Conservation (phyloP, 768 basidiomycete species). For the Kwoniella mangroviensis region DNA sequence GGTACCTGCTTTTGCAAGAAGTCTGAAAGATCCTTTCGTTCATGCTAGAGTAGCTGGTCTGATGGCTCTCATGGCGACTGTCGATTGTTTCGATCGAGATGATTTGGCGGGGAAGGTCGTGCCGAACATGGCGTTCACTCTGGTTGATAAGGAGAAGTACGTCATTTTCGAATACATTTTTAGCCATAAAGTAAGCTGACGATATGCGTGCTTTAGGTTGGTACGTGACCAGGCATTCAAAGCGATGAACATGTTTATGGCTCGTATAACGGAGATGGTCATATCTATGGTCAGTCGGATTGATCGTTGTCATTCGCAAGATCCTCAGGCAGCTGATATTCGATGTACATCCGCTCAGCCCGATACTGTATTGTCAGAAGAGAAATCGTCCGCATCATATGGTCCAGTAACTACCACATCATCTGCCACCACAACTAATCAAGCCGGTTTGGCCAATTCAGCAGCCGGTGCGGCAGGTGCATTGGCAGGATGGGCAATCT, state of each 20-base stretch:
- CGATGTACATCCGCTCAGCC: constrained; percentile 61
- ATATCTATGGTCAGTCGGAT: constrained; percentile 71
- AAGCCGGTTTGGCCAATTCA: constrained; percentile 71
- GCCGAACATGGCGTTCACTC: constrained; percentile 75
- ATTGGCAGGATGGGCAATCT: constrained; percentile 94
- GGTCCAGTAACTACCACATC: constrained; percentile 53
- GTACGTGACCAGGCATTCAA: constrained; percentile 97
- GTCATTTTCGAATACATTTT: constrained; percentile 32
- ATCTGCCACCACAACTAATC: constrained; percentile 46
- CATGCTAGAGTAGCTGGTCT: constrained; percentile 91
- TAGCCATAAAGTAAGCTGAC: constrained; percentile 19
- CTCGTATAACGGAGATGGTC: constrained; percentile 77
- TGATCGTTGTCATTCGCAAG: too few species aligned
- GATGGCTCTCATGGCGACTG: constrained; percentile 94
- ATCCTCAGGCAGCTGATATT: neutral
- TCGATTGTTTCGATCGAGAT: constrained; percentile 83
- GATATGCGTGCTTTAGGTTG: constrained; percentile 62
- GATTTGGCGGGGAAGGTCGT: constrained; percentile 89
- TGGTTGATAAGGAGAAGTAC: constrained; percentile 93
- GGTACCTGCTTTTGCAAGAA: constrained; percentile 88
- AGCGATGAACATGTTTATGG: constrained; percentile 83
- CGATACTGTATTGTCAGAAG: constrained; percentile 62
- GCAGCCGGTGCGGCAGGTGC: constrained; percentile 90
- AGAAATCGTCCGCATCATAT: constrained; percentile 43
- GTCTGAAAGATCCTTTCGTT: constrained; percentile 86